Evolutionary conservation across 495 filamentous ascomycete genomes (phyloP).

Genomic region (Xylaria palmicola): DNA sequence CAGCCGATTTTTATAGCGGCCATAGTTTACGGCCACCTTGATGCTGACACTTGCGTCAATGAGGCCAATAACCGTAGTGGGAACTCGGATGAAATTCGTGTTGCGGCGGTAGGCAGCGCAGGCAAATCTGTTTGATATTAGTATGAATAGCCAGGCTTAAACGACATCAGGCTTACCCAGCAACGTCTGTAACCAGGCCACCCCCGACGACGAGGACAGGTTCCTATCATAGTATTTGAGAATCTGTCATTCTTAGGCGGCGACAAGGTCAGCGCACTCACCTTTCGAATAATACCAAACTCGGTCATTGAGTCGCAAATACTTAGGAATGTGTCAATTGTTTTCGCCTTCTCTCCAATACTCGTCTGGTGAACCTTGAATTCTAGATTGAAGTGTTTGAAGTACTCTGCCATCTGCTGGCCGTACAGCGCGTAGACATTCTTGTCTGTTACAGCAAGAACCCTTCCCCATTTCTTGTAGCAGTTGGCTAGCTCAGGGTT

Average conservation of each 20-base stretch:
- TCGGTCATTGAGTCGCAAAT: conserved; percentile 65
- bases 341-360: conserved; percentile 66
- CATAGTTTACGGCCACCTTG: conserved; percentile 66
- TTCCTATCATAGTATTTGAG: conserved; percentile 38
- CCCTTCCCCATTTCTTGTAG: conserved; percentile 57
- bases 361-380: conserved; percentile 62
- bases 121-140: conserved; percentile 51
- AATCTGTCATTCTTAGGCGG: conserved; percentile 9
- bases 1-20: conserved; percentile 63
- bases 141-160: conserved; percentile 33
- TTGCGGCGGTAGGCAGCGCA: conserved; percentile 56
- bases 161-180: conserved; percentile 39
- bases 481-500: conserved; percentile 55
- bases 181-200: conserved; percentile 64
- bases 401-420: conserved; percentile 56
- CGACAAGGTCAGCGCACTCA: conserved; percentile 15
- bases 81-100: conserved; percentile 58
- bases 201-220: conserved; percentile 65
- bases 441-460: conserved; percentile 59
- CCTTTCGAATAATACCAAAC: conserved; percentile 63
- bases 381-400: conserved; percentile 50
- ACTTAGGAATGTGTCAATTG: conserved; percentile 56
- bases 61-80: conserved; percentile 64
- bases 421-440: conserved; percentile 63
- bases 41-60: conserved; percentile 67